Evolutionary conservation across 768 basidiomycete species (phyloP).

Genomic region (Termitomyces sp.): DNA sequence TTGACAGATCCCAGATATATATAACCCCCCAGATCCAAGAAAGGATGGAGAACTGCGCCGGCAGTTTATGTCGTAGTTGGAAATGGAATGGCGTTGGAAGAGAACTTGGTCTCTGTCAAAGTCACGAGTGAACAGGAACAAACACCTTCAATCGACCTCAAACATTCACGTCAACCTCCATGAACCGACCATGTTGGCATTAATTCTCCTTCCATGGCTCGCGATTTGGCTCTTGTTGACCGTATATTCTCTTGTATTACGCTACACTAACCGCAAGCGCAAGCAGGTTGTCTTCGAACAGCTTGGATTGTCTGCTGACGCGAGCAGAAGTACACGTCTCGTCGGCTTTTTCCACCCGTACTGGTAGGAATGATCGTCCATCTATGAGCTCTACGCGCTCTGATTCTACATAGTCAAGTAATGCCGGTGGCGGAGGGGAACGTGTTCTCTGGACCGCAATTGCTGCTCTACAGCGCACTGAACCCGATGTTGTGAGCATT

Average conservation of each 20-base stretch:
- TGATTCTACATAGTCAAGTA: slow-evolving; percentile 53
- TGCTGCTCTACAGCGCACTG: slow-evolving; percentile 61
- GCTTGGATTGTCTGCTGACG: slow-evolving; percentile 20
- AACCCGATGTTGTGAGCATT: slow-evolving; percentile 42
- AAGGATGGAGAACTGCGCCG: not conserved
- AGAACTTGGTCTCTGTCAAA: too few relatives aligned
- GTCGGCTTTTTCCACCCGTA: slow-evolving; percentile 95
- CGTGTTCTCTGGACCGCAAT: slow-evolving; percentile 94
- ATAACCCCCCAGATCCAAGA: too few relatives aligned
- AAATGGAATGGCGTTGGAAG: too few relatives aligned
- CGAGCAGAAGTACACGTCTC: slow-evolving; percentile 27
- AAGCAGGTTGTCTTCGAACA: slow-evolving; percentile 7
- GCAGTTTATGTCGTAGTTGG: too few relatives aligned
- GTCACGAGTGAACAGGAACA: too few relatives aligned
- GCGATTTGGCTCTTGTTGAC: slow-evolving; percentile 8
- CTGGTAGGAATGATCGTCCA: slow-evolving; percentile 53
- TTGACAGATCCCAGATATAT: not conserved
- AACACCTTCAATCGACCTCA: too few relatives aligned
- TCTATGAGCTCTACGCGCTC: slow-evolving; percentile 10
- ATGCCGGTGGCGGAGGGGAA: slow-evolving; percentile 91
- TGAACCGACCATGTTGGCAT: not conserved
- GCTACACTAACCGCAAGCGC: slow-evolving; percentile 7
- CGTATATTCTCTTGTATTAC: slow-evolving; percentile 8
- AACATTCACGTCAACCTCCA: not conserved
- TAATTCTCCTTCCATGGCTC: not conserved